phyloP scores from a whole-genome alignment of 495 filamentous ascomycete species.

The Lophiotrema nucula region DNA sequence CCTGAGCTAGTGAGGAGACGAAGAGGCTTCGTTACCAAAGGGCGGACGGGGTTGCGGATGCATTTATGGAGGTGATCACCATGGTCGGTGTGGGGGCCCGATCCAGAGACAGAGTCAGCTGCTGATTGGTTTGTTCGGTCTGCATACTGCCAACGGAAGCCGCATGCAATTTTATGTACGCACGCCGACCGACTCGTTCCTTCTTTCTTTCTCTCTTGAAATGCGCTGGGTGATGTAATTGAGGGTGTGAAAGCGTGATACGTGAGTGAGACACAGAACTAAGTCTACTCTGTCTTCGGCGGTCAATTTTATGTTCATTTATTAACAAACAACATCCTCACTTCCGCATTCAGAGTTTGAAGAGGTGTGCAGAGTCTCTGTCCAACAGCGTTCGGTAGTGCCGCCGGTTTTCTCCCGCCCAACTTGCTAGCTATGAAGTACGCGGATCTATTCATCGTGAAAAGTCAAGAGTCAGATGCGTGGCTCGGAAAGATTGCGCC shows the following conservation, averaged over 20 bases:
- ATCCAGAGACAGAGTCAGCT: slow-evolving; percentile 4
- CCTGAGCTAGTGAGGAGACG: not conserved
- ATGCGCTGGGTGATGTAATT: not conserved
- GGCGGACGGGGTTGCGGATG: not conserved
- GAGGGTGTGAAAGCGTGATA: not conserved
- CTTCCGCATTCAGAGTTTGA: not conserved
- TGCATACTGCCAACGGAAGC: too few relatives aligned
- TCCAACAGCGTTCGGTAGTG: not conserved
- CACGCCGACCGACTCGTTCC: too few relatives aligned
- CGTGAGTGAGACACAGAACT: not conserved
- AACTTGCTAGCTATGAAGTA: not conserved
- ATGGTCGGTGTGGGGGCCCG: not conserved
- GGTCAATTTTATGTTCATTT: too few relatives aligned
- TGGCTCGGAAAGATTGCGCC: not conserved
- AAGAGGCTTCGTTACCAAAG: slow-evolving; percentile 5
- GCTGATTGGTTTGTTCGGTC: slow-evolving; percentile 12
- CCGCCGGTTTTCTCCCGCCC: not conserved
- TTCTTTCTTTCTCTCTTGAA: not conserved
- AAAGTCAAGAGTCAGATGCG: not conserved
- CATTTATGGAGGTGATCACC: not conserved
- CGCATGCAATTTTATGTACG: too few relatives aligned
- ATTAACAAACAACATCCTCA: too few relatives aligned
- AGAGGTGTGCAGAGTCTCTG: not conserved
- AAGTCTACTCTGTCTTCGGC: too few relatives aligned
- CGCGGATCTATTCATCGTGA: too few relatives aligned